A percentile compares a stretch with the other conserved stretches of the same genome.
These are phyloP conservation scores for Cinnamomum micranthum DNA, from an alignment of 164 flowering plant genomes.

Conservation along the genomic window DNA sequence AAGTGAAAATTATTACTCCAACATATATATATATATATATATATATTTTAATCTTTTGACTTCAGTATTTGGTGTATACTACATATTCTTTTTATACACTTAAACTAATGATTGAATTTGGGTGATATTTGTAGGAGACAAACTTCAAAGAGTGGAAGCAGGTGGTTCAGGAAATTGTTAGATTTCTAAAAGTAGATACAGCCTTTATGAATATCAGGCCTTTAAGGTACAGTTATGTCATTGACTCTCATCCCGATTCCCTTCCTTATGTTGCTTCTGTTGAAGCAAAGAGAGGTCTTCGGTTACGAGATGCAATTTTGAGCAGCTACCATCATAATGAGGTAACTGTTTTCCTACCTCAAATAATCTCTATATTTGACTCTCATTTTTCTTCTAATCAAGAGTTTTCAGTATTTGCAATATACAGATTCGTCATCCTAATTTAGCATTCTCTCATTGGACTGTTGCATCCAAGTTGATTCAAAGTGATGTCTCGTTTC, in stretches of 20 bases:
- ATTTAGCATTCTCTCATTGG: neutral
- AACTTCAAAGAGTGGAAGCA: slow-evolving; percentile 94
- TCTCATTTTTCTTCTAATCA: no score
- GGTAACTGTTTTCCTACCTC: slow-evolving; percentile 29
- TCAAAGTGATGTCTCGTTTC: neutral
- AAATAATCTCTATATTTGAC: no score
- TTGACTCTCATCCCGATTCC: slow-evolving; percentile 64
- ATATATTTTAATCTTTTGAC: no score
- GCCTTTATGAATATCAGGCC: slow-evolving; percentile 84
- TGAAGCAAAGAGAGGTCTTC: slow-evolving; percentile 40
- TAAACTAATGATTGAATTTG: neutral
- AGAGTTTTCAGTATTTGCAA: no score
- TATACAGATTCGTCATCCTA: no score
- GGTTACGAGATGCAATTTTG: slow-evolving; percentile 65
- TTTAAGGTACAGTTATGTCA: slow-evolving; percentile 70
- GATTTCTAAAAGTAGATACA: slow-evolving; percentile 28
- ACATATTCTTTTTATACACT: neutral
- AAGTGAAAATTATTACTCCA: no score
- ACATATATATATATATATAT: no score
- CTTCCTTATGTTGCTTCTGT: slow-evolving; percentile 36
- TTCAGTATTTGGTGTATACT: neutral
- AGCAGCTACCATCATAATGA: slow-evolving; percentile 85
- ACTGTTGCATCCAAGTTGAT: neutral
- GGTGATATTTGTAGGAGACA: slow-evolving; percentile 42
- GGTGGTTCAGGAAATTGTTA: slow-evolving; percentile 73